Evolutionary conservation across 75 land plant genomes (phyloP), one percentile per base, ranked within the genome.

Genomic region (Azolla pinnata): DNA sequence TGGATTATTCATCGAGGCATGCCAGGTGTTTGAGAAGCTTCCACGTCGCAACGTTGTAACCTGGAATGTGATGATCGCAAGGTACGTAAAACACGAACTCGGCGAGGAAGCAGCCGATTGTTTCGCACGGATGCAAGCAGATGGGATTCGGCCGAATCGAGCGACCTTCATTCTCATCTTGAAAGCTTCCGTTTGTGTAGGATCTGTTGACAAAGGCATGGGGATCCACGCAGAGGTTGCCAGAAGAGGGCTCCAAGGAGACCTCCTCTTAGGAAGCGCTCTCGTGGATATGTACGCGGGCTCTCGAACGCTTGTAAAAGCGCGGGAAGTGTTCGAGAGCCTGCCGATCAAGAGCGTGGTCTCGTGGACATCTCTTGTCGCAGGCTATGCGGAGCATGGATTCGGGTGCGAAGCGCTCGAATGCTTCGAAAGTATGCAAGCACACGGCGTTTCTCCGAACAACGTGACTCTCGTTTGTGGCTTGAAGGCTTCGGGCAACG

Each of bases 271-370:
- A 21, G 71, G 61, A 30, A 67, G 71, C 33, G 63, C 71, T 14
- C 53, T 77, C 47, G 63, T 67, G 2, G 49, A 67, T 27, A 60
- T 71, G 64, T 77, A 72, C 63, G 75, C 70, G 23, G 72, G 68
- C 33, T 67, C 69, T 26, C 29, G 63, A 23, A 57, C 44, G 10
- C 63, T 71, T 28, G 47, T 53, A 38, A 56, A 54, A 26, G 75
- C 71, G 0, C 65, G 57, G 2, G 1, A 29, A 31, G 16, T 77
- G 8, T 77, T 61, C 54, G 67, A 67, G 19, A 34, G 18, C 27
- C 9, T 72, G 29, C 46, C 60, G 16, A 48, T 44, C 23, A 67
- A 66, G 63, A 59, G 67, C 14, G 32, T 72, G 29, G 75, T 67
- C 27, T 54, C 59, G 34, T 72, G 73, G 47, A 78, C 73, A 25